Conservation (phyloP, 129 eudicot species). For the Tanacetum coccineum region DNA sequence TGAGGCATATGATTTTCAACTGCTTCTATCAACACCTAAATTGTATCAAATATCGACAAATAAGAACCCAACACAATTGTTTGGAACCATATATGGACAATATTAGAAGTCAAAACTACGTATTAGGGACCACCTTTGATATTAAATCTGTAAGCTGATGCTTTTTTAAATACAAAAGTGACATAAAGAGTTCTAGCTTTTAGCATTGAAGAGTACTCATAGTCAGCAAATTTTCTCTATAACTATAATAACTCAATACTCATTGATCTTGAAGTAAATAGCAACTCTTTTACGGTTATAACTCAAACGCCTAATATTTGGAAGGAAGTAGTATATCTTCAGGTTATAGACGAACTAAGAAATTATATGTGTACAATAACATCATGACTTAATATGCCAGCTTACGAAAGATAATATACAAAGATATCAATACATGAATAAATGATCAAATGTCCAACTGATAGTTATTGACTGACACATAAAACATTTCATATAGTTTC, state of each 20-base stretch:
- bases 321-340: not conserved
- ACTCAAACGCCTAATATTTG: not conserved
- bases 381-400: too few species aligned
- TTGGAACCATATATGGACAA: conserved; percentile 7
- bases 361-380: not conserved
- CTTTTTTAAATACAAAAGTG: not conserved
- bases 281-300: not conserved
- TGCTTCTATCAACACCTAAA: conserved; percentile 95
- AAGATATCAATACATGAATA: too few species aligned
- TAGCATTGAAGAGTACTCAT: not conserved
- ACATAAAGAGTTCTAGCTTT: not conserved
- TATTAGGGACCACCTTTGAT: not conserved
- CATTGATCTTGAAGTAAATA: not conserved
- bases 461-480: too few species aligned
- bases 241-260: not conserved
- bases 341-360: not conserved
- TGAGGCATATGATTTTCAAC: conserved; percentile 99
- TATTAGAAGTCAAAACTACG: conserved; percentile 4
- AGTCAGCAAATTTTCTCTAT: not conserved
- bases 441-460: too few species aligned
- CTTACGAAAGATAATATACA: too few species aligned
- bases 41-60: conserved; percentile 15
- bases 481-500: too few species aligned
- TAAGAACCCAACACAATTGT: conserved; percentile 13
- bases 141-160: not conserved